Conservation (phyloP, 768 basidiomycete species). For the Collybia sp. region DNA sequence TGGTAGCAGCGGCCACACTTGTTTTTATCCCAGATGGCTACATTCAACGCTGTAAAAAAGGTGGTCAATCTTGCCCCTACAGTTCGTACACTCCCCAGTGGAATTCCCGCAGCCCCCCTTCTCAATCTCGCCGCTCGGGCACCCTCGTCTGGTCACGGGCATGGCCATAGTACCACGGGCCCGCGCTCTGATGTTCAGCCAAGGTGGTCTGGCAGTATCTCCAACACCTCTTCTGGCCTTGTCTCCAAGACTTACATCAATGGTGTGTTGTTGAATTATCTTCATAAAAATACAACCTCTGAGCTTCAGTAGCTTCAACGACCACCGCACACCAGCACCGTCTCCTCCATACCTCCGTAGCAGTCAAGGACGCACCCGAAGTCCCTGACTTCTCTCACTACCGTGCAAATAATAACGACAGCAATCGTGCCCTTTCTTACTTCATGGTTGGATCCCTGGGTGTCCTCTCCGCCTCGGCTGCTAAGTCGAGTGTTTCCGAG, state of each 20-base stretch:
- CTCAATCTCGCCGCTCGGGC: slow-evolving; percentile 72
- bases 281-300: background rate
- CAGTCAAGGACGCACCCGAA: slow-evolving; percentile 64
- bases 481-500: slow-evolving; percentile 90
- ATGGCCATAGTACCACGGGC: slow-evolving; percentile 48
- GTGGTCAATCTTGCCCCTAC: slow-evolving; percentile 80
- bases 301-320: slow-evolving; percentile 37
- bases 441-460: slow-evolving; percentile 92
- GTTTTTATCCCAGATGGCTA: slow-evolving; percentile 49
- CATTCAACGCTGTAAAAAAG: slow-evolving; percentile 74
- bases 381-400: slow-evolving; percentile 90
- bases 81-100: slow-evolving; percentile 71
- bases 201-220: slow-evolving; percentile 57
- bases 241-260: slow-evolving; percentile 60
- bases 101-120: slow-evolving; percentile 72
- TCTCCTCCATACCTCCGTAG: slow-evolving; percentile 73
- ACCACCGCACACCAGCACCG: slow-evolving; percentile 59
- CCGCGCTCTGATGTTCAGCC: slow-evolving; percentile 62
- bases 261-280: slow-evolving; percentile 37
- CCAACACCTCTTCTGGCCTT: slow-evolving; percentile 46
- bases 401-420: slow-evolving; percentile 58
- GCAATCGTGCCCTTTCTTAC: slow-evolving; percentile 78
- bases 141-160: slow-evolving; percentile 52
- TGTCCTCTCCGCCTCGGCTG: slow-evolving; percentile 88
- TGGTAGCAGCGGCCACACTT: slow-evolving; percentile 10